Base-by-base conservation (phyloP, 495 filamentous ascomycete species). In the Copromyces sp. region DNA sequence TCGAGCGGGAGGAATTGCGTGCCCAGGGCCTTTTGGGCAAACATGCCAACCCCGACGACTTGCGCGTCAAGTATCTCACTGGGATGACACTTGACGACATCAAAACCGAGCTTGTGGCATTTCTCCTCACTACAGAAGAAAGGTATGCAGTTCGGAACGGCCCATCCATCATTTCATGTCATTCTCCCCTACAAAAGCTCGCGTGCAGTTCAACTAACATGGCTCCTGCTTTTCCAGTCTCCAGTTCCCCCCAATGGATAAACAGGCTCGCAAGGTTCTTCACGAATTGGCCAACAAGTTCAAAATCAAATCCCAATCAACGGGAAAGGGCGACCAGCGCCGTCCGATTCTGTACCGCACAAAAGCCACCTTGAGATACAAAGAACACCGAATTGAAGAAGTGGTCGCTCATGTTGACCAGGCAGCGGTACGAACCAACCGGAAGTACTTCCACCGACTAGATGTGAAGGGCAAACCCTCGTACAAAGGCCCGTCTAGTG, bases 161-260 rank as follows among this genome's bases (percentile, higher is more conserved):
- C 24, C 16, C 35, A 44, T 9, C 16, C n/a, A 35, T 5, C 41
- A 53, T 38, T 53, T 9, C 29, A 42, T 41, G 39, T 12, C 24
- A 9, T 20, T 6, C 17, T 39, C 35, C n/a, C 3, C 16, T 35
- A 8, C 39, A 32, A 59, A 59, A 8, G 71, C 69, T 41, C 35
- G 45, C 32, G 9, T 38, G 39, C 69, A 69, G 39, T 11, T 71
- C 38, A 32, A 61, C 73, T 79, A 76, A 81, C 32, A 61, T 59
- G 12, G 3, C 35, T 35, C 7, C 29, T 35, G 32, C 14, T 32
- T 35, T 35, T 65, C 9, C 74, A 97, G 94, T 69, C 84, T 94
- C 14, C 81, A 90, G 24, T 83, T 99, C 12, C 94, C 95, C 6
- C 93, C 95, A 3, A 95, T 99, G 89, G 88, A 90, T 38, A 94